Conservation (phyloP, 345 rosid species). For the Dimocarpus longan region DNA sequence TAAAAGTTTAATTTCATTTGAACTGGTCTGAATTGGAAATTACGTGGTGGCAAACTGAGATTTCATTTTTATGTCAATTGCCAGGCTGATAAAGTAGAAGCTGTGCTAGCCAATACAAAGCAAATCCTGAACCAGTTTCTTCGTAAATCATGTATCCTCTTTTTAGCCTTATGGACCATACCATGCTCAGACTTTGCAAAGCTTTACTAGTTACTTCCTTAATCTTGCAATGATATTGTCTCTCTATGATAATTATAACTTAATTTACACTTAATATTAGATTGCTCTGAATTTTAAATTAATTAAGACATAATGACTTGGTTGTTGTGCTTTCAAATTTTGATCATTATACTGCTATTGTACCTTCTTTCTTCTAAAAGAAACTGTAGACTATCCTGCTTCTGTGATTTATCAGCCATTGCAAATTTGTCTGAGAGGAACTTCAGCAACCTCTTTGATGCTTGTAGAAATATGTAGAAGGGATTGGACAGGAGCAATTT, state of each 20-base stretch:
- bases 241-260: not conserved
- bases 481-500: not conserved
- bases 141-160: conserved; percentile 84
- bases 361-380: not conserved
- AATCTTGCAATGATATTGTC: not conserved
- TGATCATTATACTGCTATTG: not conserved
- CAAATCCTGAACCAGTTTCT: conserved; percentile 93
- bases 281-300: not conserved
- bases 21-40: not conserved
- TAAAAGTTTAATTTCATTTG: conserved; percentile 8
- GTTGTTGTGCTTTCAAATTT: not conserved
- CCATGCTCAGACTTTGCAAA: not conserved
- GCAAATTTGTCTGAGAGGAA: conserved; percentile 2
- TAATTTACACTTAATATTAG: not conserved
- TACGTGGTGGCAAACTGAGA: conserved; percentile 16
- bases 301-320: not conserved
- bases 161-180: not conserved
- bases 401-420: not conserved
- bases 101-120: conserved; percentile 89
- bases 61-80: conserved; percentile 18
- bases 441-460: conserved; percentile 5
- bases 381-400: not conserved
- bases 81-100: conserved; percentile 93
- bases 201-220: not conserved
- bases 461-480: not conserved